Evolutionary conservation across 75 land plant species (phyloP).

Genomic region (Picea sitchensis): DNA sequence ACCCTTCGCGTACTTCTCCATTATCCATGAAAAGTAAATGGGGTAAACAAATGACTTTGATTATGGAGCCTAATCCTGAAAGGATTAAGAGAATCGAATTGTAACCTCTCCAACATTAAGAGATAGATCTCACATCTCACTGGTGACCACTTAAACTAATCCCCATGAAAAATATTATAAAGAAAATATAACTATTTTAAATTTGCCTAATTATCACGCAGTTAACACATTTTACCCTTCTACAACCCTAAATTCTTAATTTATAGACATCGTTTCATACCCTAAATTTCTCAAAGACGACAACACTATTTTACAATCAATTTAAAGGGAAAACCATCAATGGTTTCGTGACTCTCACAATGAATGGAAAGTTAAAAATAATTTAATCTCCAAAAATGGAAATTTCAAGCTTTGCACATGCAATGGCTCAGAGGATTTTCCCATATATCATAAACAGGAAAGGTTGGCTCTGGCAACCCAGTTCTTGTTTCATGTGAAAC

Average conservation of each 20-base stretch:
- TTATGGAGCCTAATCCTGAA: too few species aligned
- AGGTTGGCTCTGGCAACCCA: slow-evolving; percentile 90
- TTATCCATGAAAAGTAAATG: too few species aligned
- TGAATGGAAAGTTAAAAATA: not conserved
- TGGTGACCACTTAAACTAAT: too few species aligned
- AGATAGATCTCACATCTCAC: too few species aligned
- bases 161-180: too few species aligned
- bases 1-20: too few species aligned
- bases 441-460: slow-evolving; percentile 89
- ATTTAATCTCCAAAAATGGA: not conserved
- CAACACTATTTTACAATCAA: not conserved
- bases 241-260: not conserved
- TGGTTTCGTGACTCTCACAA: not conserved
- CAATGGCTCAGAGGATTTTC: slow-evolving; percentile 94
- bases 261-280: not conserved
- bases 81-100: too few species aligned
- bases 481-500: slow-evolving; percentile 80
- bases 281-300: not conserved
- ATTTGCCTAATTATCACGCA: too few species aligned
- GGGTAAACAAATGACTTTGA: too few species aligned
- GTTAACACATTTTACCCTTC: not conserved
- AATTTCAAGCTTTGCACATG: slow-evolving; percentile 71
- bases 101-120: too few species aligned
- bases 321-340: not conserved
- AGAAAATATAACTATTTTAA: too few species aligned